Base-by-base conservation (phyloP, 352 stramenopile genomes). In the Phytopythium ostracodes region DNA sequence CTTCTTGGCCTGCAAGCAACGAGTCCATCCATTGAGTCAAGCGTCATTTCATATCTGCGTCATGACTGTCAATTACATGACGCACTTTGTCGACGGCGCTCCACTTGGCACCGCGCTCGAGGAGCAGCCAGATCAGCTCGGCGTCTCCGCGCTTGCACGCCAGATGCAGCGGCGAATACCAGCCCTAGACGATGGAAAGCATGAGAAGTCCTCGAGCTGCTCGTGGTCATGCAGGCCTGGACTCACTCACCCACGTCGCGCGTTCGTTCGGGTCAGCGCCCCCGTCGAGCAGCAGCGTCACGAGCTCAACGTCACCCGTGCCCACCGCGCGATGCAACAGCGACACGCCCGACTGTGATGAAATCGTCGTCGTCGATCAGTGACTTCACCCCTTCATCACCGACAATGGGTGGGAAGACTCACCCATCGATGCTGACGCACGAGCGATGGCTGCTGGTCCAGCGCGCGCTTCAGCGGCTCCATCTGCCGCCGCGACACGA, bases 121-220 rank as follows among this genome's bases (percentile, higher is more conserved):
- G 61, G 42, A 94, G 52, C 52, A 85, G 52, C 73, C 78, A 83
- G 59, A 94, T 86, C 51, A 89, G 59, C 4, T 72, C 56, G 54
- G 90, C 81, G 43, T 85, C 69, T 22, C 82, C 84, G 49, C 68
- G 65, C 38, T 89, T 90, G 72, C 80, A 89, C 6, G 84, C 84
- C 49, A 94, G 71, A 56, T 94, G 84, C 22, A 94, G 73, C 10
- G 84, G 84, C 18, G 84, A 71, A 65, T 91, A 94, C 82, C 84
- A 91, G 33, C 84, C 84, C 79, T 88, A 54, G 0, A 6, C 4
- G 33, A 46, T 31, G n/a, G 12, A 18, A 20, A 29, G 11, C 11
- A n/a, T 22, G 46, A 18, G 46, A 42, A 55, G 61, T 11, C n/a
- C n/a, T n/a, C n/a, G n/a, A n/a, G n/a, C n/a, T n/a, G n/a, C n/a